phyloP scores from a whole-genome alignment of 495 filamentous ascomycete species.

The Hypoxylon perforatum region DNA sequence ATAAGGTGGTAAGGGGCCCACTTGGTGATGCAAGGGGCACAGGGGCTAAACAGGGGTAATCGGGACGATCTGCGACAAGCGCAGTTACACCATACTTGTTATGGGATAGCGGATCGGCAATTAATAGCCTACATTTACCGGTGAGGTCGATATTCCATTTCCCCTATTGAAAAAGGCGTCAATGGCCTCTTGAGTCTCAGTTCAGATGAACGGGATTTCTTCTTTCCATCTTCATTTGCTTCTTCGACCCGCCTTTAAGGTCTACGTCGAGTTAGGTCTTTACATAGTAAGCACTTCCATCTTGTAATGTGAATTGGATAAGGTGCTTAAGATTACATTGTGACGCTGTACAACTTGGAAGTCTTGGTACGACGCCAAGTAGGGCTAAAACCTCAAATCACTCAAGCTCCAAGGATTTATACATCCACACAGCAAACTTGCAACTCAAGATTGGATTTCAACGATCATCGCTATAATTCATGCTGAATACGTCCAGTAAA shows the following conservation, averaged over 20 bases:
- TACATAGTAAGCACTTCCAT: not conserved
- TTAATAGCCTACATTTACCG: not conserved
- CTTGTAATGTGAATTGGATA: conserved; percentile 1
- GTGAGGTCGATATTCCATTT: not conserved
- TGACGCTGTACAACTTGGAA: conserved; percentile 13
- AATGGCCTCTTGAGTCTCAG: no score
- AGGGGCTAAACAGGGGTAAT: conserved; percentile 2
- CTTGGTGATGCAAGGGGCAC: no score
- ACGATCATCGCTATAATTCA: no score
- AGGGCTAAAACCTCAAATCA: not conserved
- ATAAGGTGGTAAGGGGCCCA: conserved; percentile 20
- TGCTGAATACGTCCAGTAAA: no score
- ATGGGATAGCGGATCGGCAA: conserved; percentile 36
- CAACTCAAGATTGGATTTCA: no score
- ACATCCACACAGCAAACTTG: not conserved
- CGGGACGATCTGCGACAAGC: conserved; percentile 30
- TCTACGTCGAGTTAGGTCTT: no score
- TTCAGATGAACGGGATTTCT: no score
- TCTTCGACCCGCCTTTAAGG: no score
- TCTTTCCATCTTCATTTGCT: no score
- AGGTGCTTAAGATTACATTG: conserved; percentile 21
- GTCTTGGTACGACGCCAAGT: conserved; percentile 4
- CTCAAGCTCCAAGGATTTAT: not conserved
- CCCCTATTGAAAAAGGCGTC: not conserved
- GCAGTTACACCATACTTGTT: conserved; percentile 33